Evolutionary conservation across 257 asterid genomes (phyloP).

Genomic region (Craterostigma plantagineum): DNA sequence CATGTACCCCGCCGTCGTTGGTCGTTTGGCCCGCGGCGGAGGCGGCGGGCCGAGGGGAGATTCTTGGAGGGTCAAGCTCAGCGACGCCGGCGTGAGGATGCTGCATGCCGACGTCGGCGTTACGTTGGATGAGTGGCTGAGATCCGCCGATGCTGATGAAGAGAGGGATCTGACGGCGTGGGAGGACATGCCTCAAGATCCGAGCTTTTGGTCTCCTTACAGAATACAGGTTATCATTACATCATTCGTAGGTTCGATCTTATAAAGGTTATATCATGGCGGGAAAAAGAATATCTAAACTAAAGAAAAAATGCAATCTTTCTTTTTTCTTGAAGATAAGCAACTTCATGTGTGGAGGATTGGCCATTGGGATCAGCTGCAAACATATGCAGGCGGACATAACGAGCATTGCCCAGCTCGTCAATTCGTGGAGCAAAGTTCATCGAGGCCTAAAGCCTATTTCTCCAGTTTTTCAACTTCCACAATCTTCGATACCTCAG

Average conservation of each 20-base stretch:
- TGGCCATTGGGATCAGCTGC: conserved; percentile 57
- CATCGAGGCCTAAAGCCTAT: conserved; percentile 22
- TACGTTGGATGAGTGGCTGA: conserved; percentile 49
- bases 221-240: conserved; percentile 38
- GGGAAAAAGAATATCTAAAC: too few species aligned
- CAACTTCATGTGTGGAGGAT: conserved; percentile 41
- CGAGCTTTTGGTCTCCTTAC: conserved; percentile 47
- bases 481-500: conserved; percentile 4
- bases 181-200: conserved; percentile 44
- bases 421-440: conserved; percentile 36
- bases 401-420: conserved; percentile 28
- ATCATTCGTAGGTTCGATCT: too few species aligned
- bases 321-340: conserved; percentile 40
- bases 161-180: conserved; percentile 44
- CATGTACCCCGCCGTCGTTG: conserved; percentile 34
- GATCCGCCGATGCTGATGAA: conserved; percentile 28
- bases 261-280: too few species aligned
- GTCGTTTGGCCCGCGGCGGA: conserved; percentile 42
- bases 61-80: conserved; percentile 41
- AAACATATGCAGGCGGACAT: conserved; percentile 45
- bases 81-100: conserved; percentile 54
- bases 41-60: too few species aligned
- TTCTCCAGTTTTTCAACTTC: conserved; percentile 23
- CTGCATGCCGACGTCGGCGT: conserved; percentile 23
- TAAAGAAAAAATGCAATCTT: too few species aligned